Percentiles rank a stretch among this genome's conserved stretches.
These are phyloP conservation scores for Bryoerythrophyllum caledonicum DNA, from an alignment of 225 moss, liverwort and hornwort species.

Conservation along the genomic window DNA sequence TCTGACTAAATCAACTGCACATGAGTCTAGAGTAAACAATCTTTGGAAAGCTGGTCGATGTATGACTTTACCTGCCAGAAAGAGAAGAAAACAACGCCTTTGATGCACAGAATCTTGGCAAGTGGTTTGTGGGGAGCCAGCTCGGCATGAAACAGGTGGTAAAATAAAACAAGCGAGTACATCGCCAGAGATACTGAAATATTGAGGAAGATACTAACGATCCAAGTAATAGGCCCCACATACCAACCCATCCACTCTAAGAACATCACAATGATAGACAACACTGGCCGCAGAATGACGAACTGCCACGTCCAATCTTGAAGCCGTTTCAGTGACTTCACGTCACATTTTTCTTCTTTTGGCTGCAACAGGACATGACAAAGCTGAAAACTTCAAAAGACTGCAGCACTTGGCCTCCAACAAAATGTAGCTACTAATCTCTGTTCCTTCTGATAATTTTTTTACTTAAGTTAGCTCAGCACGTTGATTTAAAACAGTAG, in stretches of 20 bases:
- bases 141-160: constrained; percentile 84
- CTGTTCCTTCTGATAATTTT: not conserved
- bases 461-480: not conserved
- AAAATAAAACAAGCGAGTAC: constrained; percentile 84
- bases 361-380: constrained; percentile 40
- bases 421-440: not conserved
- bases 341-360: constrained; percentile 84
- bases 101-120: constrained; percentile 92
- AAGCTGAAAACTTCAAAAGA: not conserved
- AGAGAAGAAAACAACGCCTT: constrained; percentile 98
- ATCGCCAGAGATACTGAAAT: constrained; percentile 86
- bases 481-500: not conserved
- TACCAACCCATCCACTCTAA: constrained; percentile 81
- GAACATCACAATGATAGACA: constrained; percentile 66
- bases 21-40: constrained; percentile 5
- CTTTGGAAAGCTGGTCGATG: constrained; percentile 1
- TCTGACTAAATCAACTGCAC: constrained; percentile 16
- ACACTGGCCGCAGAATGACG: constrained; percentile 71
- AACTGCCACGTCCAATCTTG: constrained; percentile 98
- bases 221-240: constrained; percentile 63
- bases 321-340: constrained; percentile 78
- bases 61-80: constrained; percentile 81
- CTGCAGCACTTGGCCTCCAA: constrained; percentile 9
- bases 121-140: constrained; percentile 87
- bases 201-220: constrained; percentile 60